Evolutionary conservation across 2,329 filamentous ascomycete genomes (phyloP).

Genomic region (Talaromyces albobiverticillius): DNA sequence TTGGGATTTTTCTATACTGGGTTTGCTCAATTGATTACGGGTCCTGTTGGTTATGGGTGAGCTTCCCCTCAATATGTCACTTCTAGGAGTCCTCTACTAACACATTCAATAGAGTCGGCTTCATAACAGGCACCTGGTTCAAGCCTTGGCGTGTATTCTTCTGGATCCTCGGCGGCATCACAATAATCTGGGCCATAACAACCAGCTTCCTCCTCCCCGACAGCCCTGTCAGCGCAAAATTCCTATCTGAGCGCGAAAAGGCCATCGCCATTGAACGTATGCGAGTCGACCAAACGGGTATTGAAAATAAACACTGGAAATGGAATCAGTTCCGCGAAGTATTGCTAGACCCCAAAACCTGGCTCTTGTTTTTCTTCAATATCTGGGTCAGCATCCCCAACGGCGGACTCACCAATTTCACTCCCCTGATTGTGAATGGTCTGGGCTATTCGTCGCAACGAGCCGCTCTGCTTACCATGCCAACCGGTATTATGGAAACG

Average conservation of each 20-base stretch:
- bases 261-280: not conserved
- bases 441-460: constrained; percentile 51
- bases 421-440: constrained; percentile 57
- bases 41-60: not conserved
- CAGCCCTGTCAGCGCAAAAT: not conserved
- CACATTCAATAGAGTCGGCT: not conserved
- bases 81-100: too few species aligned
- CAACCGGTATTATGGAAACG: constrained; percentile 47
- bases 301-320: constrained; percentile 3
- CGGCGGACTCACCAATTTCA: constrained; percentile 56
- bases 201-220: not conserved
- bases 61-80: not conserved
- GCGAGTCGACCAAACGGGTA: not conserved
- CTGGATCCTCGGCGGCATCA: not conserved
- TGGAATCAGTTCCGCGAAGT: not conserved
- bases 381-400: not conserved
- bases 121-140: not conserved
- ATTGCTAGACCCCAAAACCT: not conserved
- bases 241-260: not conserved
- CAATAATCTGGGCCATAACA: not conserved
- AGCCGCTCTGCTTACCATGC: constrained; percentile 18
- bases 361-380: constrained; percentile 28
- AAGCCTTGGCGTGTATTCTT: not conserved
- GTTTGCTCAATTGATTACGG: not conserved
- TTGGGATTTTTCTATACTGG: not conserved